Evolutionary conservation across 768 basidiomycete genomes (phyloP).

Genomic region (Dentipellis fragilis): DNA sequence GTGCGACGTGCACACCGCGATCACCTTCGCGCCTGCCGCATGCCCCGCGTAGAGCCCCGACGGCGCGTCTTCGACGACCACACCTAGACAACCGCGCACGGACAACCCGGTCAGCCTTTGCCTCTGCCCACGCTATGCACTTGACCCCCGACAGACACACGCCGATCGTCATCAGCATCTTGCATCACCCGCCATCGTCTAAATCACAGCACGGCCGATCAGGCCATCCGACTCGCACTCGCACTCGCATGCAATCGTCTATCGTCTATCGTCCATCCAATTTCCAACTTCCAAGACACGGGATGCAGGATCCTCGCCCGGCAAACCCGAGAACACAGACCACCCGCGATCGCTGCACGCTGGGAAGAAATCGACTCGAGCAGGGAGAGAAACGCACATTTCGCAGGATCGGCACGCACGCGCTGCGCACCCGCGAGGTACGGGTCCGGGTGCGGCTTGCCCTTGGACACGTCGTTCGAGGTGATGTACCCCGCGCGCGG

Average conservation of each 20-base stretch:
- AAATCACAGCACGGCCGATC: too few species aligned
- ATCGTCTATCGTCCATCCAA: too few species aligned
- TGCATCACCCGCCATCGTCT: too few species aligned
- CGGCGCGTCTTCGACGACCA: constrained; percentile 88
- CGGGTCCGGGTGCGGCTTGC: constrained; percentile 86
- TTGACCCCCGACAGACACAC: neutral
- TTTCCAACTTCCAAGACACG: too few species aligned
- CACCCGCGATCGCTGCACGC: neutral
- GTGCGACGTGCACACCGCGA: constrained; percentile 83
- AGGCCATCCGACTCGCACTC: too few species aligned
- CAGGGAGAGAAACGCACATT: constrained; percentile 34
- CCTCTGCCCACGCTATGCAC: neutral
- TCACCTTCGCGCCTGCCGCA: constrained; percentile 63
- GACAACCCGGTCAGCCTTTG: neutral
- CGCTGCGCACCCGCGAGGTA: constrained; percentile 68
- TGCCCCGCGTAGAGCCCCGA: constrained; percentile 69
- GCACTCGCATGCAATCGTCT: too few species aligned
- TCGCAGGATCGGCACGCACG: constrained; percentile 43
- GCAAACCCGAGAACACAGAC: neutral
- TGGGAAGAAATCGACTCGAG: neutral
- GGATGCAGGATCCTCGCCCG: too few species aligned
- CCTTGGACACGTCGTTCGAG: constrained; percentile 55
- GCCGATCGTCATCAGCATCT: too few species aligned
- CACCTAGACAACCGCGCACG: constrained; percentile 32
- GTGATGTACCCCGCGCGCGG: constrained; percentile 60